Conservation (phyloP, 495 filamentous ascomycete species). For the Penicillium daleae region DNA sequence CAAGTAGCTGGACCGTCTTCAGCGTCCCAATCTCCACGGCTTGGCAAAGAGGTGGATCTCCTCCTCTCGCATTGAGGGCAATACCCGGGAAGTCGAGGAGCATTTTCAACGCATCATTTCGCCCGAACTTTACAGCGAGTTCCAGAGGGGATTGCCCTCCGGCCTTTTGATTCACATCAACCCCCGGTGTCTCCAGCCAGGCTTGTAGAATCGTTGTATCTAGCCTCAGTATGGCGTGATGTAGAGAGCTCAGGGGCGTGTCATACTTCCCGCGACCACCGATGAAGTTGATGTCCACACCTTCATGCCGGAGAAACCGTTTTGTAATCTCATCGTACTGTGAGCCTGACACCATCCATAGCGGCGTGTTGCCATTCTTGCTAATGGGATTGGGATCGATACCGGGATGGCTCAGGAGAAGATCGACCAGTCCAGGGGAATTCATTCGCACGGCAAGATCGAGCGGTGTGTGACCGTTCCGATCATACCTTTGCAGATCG, state of each 20-base stretch:
- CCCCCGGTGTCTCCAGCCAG: conserved; percentile 12
- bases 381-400: conserved; percentile 11
- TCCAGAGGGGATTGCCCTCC: conserved; percentile 16
- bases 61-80: conserved; percentile 16
- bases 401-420: conserved; percentile 10
- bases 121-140: conserved; percentile 3
- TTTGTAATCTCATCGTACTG: conserved; percentile 12
- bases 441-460: conserved; percentile 16
- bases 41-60: conserved; percentile 14
- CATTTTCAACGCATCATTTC: conserved; percentile 4
- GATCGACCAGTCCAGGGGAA: conserved; percentile 10
- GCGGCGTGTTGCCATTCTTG: conserved; percentile 16
- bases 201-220: conserved; percentile 10
- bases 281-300: conserved; percentile 17
- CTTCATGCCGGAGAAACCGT: conserved; percentile 12
- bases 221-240: conserved; percentile 5
- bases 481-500: conserved; percentile 6
- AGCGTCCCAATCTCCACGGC: conserved; percentile 4
- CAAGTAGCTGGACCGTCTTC: conserved; percentile 11
- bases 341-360: conserved; percentile 18
- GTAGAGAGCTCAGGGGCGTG: neutral
- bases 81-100: conserved; percentile 11
- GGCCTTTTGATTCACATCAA: conserved; percentile 12
- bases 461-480: conserved; percentile 15
- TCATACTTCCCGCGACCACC: neutral